These are phyloP conservation scores for Kalanchoe fedtschenkoi DNA, from an alignment of 164 flowering plant genomes.

Conservation along the genomic window DNA sequence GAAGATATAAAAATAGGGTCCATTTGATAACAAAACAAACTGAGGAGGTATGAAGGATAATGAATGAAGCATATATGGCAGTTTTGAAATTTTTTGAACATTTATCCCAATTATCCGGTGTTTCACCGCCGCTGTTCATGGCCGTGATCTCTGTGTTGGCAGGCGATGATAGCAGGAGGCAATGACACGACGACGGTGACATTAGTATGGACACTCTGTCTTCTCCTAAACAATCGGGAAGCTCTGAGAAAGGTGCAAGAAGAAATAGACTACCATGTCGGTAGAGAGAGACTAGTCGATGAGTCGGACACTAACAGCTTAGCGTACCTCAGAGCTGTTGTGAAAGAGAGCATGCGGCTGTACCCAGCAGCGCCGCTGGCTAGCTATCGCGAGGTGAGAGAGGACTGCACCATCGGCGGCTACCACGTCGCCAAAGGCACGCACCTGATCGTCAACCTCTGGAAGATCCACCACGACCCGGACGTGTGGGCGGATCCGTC, in stretches of 20 bases:
- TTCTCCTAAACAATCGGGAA: slow-evolving; percentile 20
- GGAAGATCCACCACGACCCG: slow-evolving; percentile 15
- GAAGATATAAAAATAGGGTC: too few relatives aligned
- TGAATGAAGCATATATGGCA: too few relatives aligned
- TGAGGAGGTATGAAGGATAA: too few relatives aligned
- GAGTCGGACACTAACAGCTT: slow-evolving; percentile 19
- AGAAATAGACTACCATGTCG: slow-evolving; percentile 24
- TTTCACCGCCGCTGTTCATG: too few relatives aligned
- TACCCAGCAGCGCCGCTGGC: slow-evolving; percentile 9
- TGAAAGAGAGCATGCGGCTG: slow-evolving; percentile 19
- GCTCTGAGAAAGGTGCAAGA: slow-evolving; percentile 16
- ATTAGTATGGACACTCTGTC: slow-evolving; percentile 17
- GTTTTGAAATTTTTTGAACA: too few relatives aligned
- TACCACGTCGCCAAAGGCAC: slow-evolving; percentile 15
- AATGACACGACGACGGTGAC: slow-evolving; percentile 6
- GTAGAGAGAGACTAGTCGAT: slow-evolving; percentile 17
- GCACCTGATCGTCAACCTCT: slow-evolving; percentile 7
- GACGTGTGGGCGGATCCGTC: slow-evolving; percentile 16
- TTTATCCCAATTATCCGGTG: too few relatives aligned
- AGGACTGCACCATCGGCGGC: slow-evolving; percentile 15
- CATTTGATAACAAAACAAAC: too few relatives aligned
- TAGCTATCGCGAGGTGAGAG: neutral
- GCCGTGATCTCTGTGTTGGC: too few relatives aligned
- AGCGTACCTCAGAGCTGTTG: slow-evolving; percentile 17
- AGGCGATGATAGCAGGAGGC: slow-evolving; percentile 12